A percentile compares a stretch with the other conserved stretches of the same genome.
phyloP scores from a whole-genome alignment of 129 eudicot genomes.

The Pulicaria dysenterica region DNA sequence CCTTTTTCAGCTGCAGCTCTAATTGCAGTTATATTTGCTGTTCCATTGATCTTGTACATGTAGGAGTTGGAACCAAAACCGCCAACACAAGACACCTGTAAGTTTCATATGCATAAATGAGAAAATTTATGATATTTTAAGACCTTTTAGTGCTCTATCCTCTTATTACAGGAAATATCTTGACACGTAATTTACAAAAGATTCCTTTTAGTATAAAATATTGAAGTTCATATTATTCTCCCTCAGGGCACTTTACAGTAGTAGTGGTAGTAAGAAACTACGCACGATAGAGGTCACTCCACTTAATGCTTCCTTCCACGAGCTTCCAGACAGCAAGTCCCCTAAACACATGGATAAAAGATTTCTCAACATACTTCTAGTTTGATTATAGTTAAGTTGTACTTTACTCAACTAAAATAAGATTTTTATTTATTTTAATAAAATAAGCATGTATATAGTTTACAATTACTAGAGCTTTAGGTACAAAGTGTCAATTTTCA shows the following conservation, averaged over 20 bases:
- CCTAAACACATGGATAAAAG: slow-evolving; percentile 47
- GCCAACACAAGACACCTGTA: slow-evolving; percentile 96
- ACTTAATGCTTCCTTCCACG: slow-evolving; percentile 80
- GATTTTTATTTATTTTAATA: background rate
- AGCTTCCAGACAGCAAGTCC: slow-evolving; percentile 70
- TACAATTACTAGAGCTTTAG: background rate
- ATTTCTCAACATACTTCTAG: background rate
- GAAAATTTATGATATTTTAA: background rate
- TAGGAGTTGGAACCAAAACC: slow-evolving; percentile 89
- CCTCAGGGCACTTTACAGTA: background rate
- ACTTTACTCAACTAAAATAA: background rate
- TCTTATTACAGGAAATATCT: background rate
- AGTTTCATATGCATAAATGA: slow-evolving; percentile 5
- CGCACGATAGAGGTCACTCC: slow-evolving; percentile 95
- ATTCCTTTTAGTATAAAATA: background rate
- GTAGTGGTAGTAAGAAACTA: slow-evolving; percentile 12
- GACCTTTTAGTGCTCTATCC: background rate
- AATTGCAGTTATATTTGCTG: slow-evolving; percentile 93
- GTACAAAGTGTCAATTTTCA: background rate
- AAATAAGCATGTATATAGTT: background rate
- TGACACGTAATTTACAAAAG: background rate
- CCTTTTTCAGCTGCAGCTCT: slow-evolving; percentile 97
- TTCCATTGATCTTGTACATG: slow-evolving; percentile 97
- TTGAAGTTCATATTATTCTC: background rate
- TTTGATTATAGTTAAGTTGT: background rate